These are phyloP conservation scores for Eutypa lata DNA, from an alignment of 2,329 filamentous ascomycete species.

Conservation along the genomic window DNA sequence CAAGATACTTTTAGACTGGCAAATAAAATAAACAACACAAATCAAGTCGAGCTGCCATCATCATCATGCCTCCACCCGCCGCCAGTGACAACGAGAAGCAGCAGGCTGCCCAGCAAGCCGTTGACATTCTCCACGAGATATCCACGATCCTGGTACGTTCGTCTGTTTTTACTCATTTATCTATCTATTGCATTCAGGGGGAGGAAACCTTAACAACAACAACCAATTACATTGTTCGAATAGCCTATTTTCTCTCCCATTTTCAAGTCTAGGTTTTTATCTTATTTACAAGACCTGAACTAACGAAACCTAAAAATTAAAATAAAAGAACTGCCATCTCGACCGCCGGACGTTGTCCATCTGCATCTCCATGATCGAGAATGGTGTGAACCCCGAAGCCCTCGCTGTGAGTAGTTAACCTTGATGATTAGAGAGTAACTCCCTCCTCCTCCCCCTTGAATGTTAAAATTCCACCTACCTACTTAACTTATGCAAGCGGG, in stretches of 20 bases:
- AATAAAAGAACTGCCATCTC: conserved; percentile 81
- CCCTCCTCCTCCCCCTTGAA: background rate
- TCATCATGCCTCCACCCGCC: conserved; percentile 17
- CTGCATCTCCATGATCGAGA: conserved; percentile 95
- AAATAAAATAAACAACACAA: too few relatives aligned
- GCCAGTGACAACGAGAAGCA: conserved; percentile 61
- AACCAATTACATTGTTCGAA: too few relatives aligned
- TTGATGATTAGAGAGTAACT: background rate
- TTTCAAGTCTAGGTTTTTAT: too few relatives aligned
- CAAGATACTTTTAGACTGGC: too few relatives aligned
- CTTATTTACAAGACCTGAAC: too few relatives aligned
- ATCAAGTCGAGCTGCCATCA: too few relatives aligned
- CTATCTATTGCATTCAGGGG: background rate
- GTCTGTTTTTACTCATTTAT: too few relatives aligned
- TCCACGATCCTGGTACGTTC: conserved; percentile 80
- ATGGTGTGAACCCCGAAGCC: conserved; percentile 93
- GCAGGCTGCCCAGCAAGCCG: conserved; percentile 74
- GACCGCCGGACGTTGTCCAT: conserved; percentile 88
- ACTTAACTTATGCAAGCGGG: background rate
- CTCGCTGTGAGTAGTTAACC: conserved; percentile 66
- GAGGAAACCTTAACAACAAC: too few relatives aligned
- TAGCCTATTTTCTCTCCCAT: too few relatives aligned
- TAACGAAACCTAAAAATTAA: too few relatives aligned
- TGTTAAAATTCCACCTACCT: background rate
- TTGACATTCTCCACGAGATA: conserved; percentile 81